phyloP scores from a whole-genome alignment of 2,329 filamentous ascomycete genomes.

The Pyrenochaeta sp. region DNA sequence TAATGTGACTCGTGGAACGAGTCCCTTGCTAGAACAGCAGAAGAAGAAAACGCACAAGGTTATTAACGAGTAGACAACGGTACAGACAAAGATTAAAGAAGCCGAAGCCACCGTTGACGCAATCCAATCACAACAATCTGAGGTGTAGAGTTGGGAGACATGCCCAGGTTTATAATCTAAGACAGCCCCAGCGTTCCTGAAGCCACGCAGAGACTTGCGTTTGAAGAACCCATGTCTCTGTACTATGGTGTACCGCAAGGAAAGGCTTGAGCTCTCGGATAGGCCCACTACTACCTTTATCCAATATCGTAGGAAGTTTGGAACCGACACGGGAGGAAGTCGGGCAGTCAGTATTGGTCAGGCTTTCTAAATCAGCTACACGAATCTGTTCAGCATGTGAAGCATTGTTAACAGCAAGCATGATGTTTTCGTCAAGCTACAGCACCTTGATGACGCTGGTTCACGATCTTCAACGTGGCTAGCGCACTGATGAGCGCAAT shows the following conservation, averaged over 20 bases:
- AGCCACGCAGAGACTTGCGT: slow-evolving; percentile 17
- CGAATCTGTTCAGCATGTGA: slow-evolving; percentile 4
- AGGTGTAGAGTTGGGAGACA: slow-evolving; percentile 5
- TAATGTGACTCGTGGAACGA: slow-evolving; percentile 31
- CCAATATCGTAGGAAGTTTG: slow-evolving; percentile 15
- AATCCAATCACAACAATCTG: slow-evolving; percentile 10
- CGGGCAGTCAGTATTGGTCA: slow-evolving; percentile 6
- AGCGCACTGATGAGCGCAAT: slow-evolving; percentile 19
- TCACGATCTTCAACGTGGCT: slow-evolving; percentile 32
- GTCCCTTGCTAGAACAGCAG: slow-evolving; percentile 11
- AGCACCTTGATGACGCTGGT: slow-evolving; percentile 23
- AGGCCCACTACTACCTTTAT: slow-evolving; percentile 16
- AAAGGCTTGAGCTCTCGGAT: slow-evolving; percentile 21
- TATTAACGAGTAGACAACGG: slow-evolving; percentile 15
- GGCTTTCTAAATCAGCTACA: slow-evolving; percentile 7
- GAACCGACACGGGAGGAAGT: slow-evolving; percentile 26
- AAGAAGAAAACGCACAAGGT: slow-evolving; percentile 20
- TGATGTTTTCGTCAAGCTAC: slow-evolving; percentile 15
- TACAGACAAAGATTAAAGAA: slow-evolving; percentile 26
- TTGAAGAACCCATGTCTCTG: slow-evolving; percentile 27
- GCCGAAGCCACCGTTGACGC: slow-evolving; percentile 28
- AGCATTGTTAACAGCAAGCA: slow-evolving; percentile 19
- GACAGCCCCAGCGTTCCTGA: slow-evolving; percentile 14
- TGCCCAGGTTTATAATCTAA: slow-evolving; percentile 24
- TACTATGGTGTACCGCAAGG: slow-evolving; percentile 18